phyloP scores from a whole-genome alignment of 495 filamentous ascomycete species.

The Penicillium turbatum region DNA sequence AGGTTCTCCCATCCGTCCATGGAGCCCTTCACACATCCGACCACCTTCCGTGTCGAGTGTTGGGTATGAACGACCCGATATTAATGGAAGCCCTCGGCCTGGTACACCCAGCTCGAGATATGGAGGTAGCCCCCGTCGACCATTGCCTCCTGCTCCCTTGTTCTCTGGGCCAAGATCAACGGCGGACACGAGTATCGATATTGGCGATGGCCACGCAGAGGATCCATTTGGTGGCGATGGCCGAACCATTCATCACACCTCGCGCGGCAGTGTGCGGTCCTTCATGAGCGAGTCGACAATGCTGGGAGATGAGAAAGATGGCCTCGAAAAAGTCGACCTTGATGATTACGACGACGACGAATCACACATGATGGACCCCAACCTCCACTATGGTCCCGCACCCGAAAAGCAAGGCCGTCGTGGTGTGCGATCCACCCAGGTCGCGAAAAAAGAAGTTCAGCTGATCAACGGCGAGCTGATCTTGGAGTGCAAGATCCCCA shows the following conservation, averaged over 20 bases:
- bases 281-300: slow-evolving; percentile 66
- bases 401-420: slow-evolving; percentile 82
- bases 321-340: slow-evolving; percentile 39
- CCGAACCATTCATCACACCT: slow-evolving; percentile 41
- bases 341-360: slow-evolving; percentile 44
- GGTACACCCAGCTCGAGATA: slow-evolving; percentile 87
- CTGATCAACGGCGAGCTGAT: slow-evolving; percentile 97
- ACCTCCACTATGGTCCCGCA: slow-evolving; percentile 77
- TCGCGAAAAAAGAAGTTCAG: slow-evolving; percentile 89
- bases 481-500: slow-evolving; percentile 97
- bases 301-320: slow-evolving; percentile 52
- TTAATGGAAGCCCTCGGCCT: slow-evolving; percentile 86
- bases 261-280: slow-evolving; percentile 47
- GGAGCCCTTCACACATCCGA: slow-evolving; percentile 65
- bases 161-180: slow-evolving; percentile 53
- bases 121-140: slow-evolving; percentile 75
- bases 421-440: slow-evolving; percentile 77
- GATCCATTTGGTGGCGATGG: slow-evolving; percentile 72
- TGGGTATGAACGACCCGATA: slow-evolving; percentile 77
- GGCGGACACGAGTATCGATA: slow-evolving; percentile 45
- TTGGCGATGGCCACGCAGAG: slow-evolving; percentile 58
- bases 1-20: slow-evolving; percentile 61
- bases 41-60: slow-evolving; percentile 49
- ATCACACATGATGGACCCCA: slow-evolving; percentile 36
- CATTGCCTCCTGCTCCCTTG: slow-evolving; percentile 88